Evolutionary conservation across 75 land plant genomes (phyloP).

Genomic region (Larix kaempferi): DNA sequence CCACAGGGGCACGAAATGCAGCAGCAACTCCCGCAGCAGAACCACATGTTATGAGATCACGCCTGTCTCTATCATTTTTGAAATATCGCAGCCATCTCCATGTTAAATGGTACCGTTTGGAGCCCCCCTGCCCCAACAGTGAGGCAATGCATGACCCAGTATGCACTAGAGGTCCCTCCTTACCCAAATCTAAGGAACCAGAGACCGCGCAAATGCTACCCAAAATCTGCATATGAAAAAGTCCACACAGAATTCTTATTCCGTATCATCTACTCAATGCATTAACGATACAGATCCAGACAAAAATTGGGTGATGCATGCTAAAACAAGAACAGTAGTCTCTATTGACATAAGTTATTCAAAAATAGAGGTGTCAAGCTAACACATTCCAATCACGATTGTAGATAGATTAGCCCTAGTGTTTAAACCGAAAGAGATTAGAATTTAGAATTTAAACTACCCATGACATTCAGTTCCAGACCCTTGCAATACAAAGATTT

Average conservation of each 20-base stretch:
- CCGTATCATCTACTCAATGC: too few species aligned
- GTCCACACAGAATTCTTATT: too few species aligned
- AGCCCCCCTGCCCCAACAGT: slow-evolving; percentile 71
- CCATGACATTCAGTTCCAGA: background rate
- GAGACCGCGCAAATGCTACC: slow-evolving; percentile 64
- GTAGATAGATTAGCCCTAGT: too few species aligned
- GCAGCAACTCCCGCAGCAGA: slow-evolving; percentile 83
- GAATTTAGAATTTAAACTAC: background rate
- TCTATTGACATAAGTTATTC: background rate
- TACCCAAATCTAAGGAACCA: slow-evolving; percentile 62
- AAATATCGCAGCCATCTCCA: slow-evolving; percentile 72
- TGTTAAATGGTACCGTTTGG: slow-evolving; percentile 55
- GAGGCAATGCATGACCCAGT: slow-evolving; percentile 73
- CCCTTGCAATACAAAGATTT: background rate
- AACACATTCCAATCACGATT: background rate
- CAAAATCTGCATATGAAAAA: slow-evolving; percentile 38
- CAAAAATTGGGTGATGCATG: background rate
- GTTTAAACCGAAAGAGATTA: background rate
- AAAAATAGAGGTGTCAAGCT: background rate
- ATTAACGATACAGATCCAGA: background rate
- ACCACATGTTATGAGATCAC: slow-evolving; percentile 76
- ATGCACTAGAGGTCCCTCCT: slow-evolving; percentile 79
- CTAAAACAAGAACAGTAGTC: background rate
- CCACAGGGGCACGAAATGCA: slow-evolving; percentile 81
- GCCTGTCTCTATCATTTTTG: slow-evolving; percentile 68